Percentiles rank a stretch among this genome's conserved stretches.
Conservation (phyloP, 352 stramenopile genomes). For the Thalassiosira livingstoniorum region DNA sequence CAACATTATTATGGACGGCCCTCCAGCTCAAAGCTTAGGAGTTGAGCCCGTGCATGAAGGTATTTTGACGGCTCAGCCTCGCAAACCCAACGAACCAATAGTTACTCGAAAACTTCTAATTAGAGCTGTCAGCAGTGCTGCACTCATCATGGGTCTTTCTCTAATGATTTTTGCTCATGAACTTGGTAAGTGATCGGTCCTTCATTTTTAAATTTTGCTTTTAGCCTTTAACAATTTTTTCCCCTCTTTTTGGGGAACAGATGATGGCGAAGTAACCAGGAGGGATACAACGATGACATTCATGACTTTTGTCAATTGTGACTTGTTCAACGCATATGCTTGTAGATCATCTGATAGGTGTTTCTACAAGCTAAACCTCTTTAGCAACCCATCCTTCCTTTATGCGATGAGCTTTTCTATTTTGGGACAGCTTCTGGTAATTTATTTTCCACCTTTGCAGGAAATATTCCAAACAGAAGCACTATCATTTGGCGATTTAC, state of each 20-base stretch:
- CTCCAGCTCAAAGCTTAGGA: constrained; percentile 94
- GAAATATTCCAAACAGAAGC: constrained; percentile 96
- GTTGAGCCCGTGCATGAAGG: constrained; percentile 96
- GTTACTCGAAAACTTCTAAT: constrained; percentile 96
- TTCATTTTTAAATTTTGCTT: too few species aligned
- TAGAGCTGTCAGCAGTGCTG: constrained; percentile 88
- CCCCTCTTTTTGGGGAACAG: too few species aligned
- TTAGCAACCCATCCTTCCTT: constrained; percentile 94
- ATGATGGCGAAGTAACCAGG: constrained; percentile 91
- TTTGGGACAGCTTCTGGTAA: constrained; percentile 94
- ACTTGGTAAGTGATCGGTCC: constrained; percentile 54
- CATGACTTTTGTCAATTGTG: constrained; percentile 98
- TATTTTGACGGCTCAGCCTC: constrained; percentile 96
- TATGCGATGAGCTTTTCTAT: constrained; percentile 92
- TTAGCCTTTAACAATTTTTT: too few species aligned
- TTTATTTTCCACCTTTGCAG: constrained; percentile 96
- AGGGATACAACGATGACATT: constrained; percentile 98
- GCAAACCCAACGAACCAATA: constrained; percentile 94
- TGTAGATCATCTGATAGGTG: constrained; percentile 95
- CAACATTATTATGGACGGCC: constrained; percentile 98
- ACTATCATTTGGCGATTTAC: constrained; percentile 90
- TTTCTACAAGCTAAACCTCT: constrained; percentile 91
- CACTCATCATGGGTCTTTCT: constrained; percentile 85
- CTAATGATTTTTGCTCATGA: constrained; percentile 81
- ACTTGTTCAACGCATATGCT: constrained; percentile 97